Percentiles rank a stretch among this genome's conserved stretches.
These are phyloP conservation scores for Marasmius fiardii DNA, from an alignment of 1,284 basidiomycete species.

Conservation along the genomic window DNA sequence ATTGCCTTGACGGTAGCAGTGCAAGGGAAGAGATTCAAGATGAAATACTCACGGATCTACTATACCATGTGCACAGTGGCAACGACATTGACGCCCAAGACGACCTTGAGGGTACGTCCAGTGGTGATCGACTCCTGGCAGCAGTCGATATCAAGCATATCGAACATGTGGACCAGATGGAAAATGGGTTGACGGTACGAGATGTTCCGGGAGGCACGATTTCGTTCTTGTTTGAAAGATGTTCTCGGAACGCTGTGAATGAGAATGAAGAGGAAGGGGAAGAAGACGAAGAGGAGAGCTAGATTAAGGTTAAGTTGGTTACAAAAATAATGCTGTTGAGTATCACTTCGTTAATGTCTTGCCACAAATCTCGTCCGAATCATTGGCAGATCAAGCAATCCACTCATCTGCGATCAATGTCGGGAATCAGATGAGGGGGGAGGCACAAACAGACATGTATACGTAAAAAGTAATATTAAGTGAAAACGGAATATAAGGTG, in stretches of 20 bases:
- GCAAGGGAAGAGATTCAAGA: constrained; percentile 55
- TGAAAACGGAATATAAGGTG: constrained; percentile 9
- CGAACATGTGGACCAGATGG: constrained; percentile 27
- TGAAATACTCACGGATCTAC: constrained; percentile 54
- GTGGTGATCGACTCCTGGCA: constrained; percentile 33
- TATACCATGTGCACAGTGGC: constrained; percentile 25
- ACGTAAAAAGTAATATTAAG: no score
- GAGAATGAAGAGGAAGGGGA: constrained; percentile 6
- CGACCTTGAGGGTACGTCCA: constrained; percentile 10
- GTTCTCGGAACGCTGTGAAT: constrained; percentile 22
- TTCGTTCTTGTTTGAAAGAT: constrained; percentile 70
- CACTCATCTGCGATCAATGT: no score
- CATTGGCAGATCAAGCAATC: no score
- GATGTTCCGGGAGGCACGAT: constrained; percentile 64
- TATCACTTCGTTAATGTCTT: no score
- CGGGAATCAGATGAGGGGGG: not conserved
- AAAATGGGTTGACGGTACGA: constrained; percentile 28
- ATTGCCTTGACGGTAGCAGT: constrained; percentile 49
- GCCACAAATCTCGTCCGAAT: no score
- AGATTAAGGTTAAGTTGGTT: no score
- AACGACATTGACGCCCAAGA: constrained; percentile 21
- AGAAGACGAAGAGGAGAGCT: not conserved
- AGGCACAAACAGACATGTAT: not conserved
- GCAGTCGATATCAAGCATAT: constrained; percentile 45
- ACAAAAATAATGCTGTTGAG: no score